Evolutionary conservation across 441 rosid genomes (phyloP).

Genomic region (Adansonia grandidieri): DNA sequence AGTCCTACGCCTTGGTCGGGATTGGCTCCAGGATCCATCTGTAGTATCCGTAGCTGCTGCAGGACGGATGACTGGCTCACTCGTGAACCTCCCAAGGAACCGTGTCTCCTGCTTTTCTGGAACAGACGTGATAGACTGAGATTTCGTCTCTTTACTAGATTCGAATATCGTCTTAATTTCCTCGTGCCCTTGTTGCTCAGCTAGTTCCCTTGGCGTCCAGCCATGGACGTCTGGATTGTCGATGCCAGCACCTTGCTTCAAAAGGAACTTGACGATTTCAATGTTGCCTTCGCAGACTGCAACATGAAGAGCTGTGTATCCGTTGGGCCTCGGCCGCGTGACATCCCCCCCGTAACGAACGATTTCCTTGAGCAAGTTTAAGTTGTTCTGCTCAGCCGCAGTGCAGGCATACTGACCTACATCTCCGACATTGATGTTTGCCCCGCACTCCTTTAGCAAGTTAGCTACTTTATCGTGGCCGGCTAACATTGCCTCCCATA

Average conservation of each 20-base stretch:
- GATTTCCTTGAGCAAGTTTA: slow-evolving; percentile 65
- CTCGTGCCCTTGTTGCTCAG: slow-evolving; percentile 82
- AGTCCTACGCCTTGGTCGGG: slow-evolving; percentile 47
- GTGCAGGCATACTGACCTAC: slow-evolving; percentile 57
- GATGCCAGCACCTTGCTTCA: slow-evolving; percentile 73
- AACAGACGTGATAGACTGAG: slow-evolving; percentile 23
- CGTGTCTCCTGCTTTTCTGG: slow-evolving; percentile 30
- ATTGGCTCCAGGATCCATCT: slow-evolving; percentile 33
- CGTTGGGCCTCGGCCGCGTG: slow-evolving; percentile 49
- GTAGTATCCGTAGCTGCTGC: slow-evolving; percentile 9
- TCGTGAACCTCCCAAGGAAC: slow-evolving; percentile 50
- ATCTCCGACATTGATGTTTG: slow-evolving; percentile 56
- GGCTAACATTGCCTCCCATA: slow-evolving; percentile 88
- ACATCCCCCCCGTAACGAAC: slow-evolving; percentile 62
- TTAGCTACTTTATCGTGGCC: slow-evolving; percentile 57
- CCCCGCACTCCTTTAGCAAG: slow-evolving; percentile 69
- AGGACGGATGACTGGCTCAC: slow-evolving; percentile 61
- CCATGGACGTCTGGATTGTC: slow-evolving; percentile 71
- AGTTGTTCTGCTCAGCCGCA: slow-evolving; percentile 68
- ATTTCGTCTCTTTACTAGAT: slow-evolving; percentile 34
- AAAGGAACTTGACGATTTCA: slow-evolving; percentile 68
- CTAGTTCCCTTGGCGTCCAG: slow-evolving; percentile 81
- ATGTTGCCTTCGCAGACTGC: slow-evolving; percentile 83
- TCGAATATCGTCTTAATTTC: slow-evolving; percentile 55
- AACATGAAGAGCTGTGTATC: slow-evolving; percentile 66